These are phyloP conservation scores for Amphichorda felina DNA, from an alignment of 2,329 filamentous ascomycete species.

Conservation along the genomic window DNA sequence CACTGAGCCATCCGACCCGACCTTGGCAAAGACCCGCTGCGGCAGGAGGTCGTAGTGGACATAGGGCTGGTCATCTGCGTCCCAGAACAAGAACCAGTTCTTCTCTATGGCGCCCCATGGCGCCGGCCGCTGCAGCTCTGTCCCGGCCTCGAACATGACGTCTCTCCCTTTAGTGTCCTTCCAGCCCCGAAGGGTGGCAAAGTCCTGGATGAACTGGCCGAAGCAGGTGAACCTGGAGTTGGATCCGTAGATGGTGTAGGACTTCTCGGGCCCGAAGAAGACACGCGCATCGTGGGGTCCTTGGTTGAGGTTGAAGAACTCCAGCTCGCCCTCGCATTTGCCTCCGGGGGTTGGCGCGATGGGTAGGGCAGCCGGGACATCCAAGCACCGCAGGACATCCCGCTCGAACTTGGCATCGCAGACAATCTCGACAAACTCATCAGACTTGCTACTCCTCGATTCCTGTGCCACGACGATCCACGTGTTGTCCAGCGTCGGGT, in stretches of 20 bases:
- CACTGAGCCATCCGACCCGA: constrained; percentile 30
- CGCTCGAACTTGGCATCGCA: constrained; percentile 36
- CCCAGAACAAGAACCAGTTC: constrained; percentile 54
- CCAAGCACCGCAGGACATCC: constrained; percentile 28
- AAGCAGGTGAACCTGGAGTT: constrained; percentile 43
- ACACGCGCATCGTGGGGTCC: constrained; percentile 48
- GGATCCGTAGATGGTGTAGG: constrained; percentile 42
- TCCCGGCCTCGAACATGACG: constrained; percentile 26
- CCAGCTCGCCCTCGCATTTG: constrained; percentile 30
- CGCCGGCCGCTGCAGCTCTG: constrained; percentile 37
- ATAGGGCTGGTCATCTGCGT: constrained; percentile 29
- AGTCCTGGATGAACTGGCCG: constrained; percentile 43
- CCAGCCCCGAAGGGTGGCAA: constrained; percentile 35
- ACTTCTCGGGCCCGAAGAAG: constrained; percentile 37
- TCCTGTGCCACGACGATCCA: constrained; percentile 41
- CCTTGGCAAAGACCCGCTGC: constrained; percentile 32
- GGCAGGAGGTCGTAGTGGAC: constrained; percentile 41
- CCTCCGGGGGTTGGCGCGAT: constrained; percentile 34
- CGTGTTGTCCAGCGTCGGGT: constrained; percentile 30
- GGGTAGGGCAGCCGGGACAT: constrained; percentile 26
- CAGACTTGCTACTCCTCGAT: constrained; percentile 12
- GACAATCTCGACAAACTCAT: constrained; percentile 29
- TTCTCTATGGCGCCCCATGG: constrained; percentile 38
- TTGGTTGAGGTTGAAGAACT: constrained; percentile 26
- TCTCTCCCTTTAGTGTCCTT: constrained; percentile 5